Percentiles rank a stretch among this genome's conserved stretches.
Conservation (phyloP, 805 yeast species). For the Lipomyces sp. region DNA sequence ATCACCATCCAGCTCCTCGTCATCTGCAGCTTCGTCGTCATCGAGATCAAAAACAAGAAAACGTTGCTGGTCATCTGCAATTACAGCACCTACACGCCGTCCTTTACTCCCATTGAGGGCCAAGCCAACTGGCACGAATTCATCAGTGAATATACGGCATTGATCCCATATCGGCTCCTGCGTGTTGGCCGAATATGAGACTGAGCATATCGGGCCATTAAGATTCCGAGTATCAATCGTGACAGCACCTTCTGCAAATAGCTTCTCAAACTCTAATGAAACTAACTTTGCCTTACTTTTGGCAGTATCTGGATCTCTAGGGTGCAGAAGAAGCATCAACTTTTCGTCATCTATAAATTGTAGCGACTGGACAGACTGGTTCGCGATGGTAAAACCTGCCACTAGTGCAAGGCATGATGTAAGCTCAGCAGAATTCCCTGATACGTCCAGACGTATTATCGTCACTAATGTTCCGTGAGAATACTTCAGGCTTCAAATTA, state of each 20-base stretch:
- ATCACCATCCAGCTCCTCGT: conserved; percentile 14
- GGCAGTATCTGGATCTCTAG: neutral
- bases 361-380: conserved; percentile 11
- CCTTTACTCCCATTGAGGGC: conserved; percentile 35
- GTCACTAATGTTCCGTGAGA: conserved; percentile 9
- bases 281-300: neutral
- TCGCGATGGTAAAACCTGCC: neutral
- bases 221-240: neutral
- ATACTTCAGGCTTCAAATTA: too few relatives aligned
- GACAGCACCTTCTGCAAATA: conserved; percentile 1
- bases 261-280: neutral
- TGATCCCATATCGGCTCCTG: conserved; percentile 18
- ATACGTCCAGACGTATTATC: conserved; percentile 17
- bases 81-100: conserved; percentile 35
- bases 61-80: conserved; percentile 36
- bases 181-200: neutral
- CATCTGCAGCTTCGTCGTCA: conserved; percentile 33
- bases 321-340: conserved; percentile 27
- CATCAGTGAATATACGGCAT: conserved; percentile 14
- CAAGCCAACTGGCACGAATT: conserved; percentile 29
- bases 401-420: conserved; percentile 9
- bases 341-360: conserved; percentile 28
- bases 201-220: neutral
- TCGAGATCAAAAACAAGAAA: conserved; percentile 37
- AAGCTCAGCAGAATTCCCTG: conserved; percentile 15